Evolutionary conservation across 2,329 filamentous ascomycete species (phyloP).

Genomic region (Byssothecium circinans): DNA sequence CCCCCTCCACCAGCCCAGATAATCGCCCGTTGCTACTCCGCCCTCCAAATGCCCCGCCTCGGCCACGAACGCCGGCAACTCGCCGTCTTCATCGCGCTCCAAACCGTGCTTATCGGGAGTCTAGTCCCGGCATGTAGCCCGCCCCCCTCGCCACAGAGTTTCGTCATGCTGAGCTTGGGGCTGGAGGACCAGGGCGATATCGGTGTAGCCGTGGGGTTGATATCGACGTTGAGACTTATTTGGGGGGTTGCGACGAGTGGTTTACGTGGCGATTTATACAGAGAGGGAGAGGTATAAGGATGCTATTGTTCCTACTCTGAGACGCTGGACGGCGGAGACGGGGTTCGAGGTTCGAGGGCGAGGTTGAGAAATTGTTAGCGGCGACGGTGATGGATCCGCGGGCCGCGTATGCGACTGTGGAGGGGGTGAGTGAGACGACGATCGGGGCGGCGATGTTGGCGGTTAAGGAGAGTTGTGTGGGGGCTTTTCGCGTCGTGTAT

Average conservation of each 20-base stretch:
- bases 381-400: constrained; percentile 37
- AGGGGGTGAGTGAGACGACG: constrained; percentile 29
- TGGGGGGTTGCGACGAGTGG: constrained; percentile 44
- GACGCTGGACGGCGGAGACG: constrained; percentile 3
- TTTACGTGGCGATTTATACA: constrained; percentile 44
- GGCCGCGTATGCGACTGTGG: constrained; percentile 36
- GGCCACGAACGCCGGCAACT: constrained; percentile 45
- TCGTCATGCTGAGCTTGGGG: constrained; percentile 42
- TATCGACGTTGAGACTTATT: constrained; percentile 42
- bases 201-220: constrained; percentile 44
- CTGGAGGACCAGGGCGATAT: constrained; percentile 42
- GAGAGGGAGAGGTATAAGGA: constrained; percentile 29
- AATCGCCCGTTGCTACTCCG: constrained; percentile 29
- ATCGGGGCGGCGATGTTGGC: constrained; percentile 29
- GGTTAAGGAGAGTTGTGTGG: constrained; percentile 38
- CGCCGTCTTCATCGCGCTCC: constrained; percentile 32
- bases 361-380: constrained; percentile 21
- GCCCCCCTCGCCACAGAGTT: constrained; percentile 37
- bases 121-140: constrained; percentile 34
- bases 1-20: no score
- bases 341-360: constrained; percentile 7
- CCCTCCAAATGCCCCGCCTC: constrained; percentile 33
- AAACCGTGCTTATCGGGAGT: constrained; percentile 43
- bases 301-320: constrained; percentile 7
- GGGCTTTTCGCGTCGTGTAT: constrained; percentile 42